Percentiles rank a stretch among this genome's conserved stretches.
Evolutionary conservation across 768 basidiomycete species (phyloP).

Genomic region (Pilatotrama ljubarskyi): DNA sequence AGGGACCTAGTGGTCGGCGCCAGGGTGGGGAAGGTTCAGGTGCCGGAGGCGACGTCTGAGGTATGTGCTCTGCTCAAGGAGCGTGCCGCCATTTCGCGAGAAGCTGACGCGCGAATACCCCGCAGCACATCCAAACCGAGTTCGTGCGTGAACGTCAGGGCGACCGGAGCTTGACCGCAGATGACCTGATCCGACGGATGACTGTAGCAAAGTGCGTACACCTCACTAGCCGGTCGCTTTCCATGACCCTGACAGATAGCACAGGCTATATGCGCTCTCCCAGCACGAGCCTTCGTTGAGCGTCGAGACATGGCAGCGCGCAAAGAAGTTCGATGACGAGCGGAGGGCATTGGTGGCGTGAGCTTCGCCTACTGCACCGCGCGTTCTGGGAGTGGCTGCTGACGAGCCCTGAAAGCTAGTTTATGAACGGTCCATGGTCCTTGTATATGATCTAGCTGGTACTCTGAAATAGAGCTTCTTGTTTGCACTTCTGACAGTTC

Average conservation of each 20-base stretch:
- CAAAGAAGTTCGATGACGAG: conserved; percentile 58
- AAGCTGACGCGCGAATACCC: neutral
- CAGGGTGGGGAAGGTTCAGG: conserved; percentile 52
- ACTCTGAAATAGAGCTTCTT: neutral
- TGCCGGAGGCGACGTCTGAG: conserved; percentile 59
- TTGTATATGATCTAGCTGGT: no score
- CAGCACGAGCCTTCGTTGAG: conserved; percentile 56
- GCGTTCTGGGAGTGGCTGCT: no score
- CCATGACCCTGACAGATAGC: conserved; percentile 3
- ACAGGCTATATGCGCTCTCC: conserved; percentile 65
- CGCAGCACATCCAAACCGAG: conserved; percentile 73
- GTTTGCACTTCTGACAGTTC: neutral
- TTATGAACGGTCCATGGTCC: no score
- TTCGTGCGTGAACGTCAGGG: conserved; percentile 54
- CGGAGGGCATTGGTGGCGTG: conserved; percentile 32
- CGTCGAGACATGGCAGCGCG: conserved; percentile 59
- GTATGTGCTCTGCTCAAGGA: conserved; percentile 36
- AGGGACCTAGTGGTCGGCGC: conserved; percentile 62
- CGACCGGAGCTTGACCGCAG: conserved; percentile 43
- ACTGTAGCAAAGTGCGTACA: conserved; percentile 61
- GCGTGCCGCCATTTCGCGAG: neutral
- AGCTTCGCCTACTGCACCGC: no score
- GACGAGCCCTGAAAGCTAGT: no score
- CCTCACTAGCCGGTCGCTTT: neutral
- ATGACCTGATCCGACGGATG: conserved; percentile 70